A percentile compares a stretch with the other conserved stretches of the same genome.
Conservation (phyloP, 2,329 filamentous ascomycete genomes). For the Sporothrix dimorphospora region DNA sequence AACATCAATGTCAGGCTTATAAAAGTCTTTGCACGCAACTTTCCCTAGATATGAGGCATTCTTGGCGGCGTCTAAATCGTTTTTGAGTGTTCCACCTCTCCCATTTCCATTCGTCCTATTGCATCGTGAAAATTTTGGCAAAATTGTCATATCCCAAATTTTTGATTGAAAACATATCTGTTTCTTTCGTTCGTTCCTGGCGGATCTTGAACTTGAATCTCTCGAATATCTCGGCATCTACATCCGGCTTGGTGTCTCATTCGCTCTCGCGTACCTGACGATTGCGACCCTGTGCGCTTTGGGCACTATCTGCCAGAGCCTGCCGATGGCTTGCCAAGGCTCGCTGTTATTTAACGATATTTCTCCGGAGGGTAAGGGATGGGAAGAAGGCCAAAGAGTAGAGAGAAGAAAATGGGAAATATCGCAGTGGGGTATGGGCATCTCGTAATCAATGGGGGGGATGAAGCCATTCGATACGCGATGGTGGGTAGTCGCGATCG, state of each 20-base stretch:
- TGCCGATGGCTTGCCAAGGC: constrained; percentile 13
- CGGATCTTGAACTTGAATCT: constrained; percentile 1
- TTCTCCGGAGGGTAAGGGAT: constrained; percentile 4
- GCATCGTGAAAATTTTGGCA: background rate
- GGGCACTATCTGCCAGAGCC: background rate
- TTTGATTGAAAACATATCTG: background rate
- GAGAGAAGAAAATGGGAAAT: background rate
- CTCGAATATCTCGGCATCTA: background rate
- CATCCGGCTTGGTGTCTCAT: background rate
- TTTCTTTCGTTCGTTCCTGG: background rate
- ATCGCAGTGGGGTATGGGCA: background rate
- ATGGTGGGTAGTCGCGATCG: background rate
- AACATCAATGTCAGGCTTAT: background rate
- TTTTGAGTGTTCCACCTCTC: too few relatives aligned
- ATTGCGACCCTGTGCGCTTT: background rate
- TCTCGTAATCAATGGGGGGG: background rate
- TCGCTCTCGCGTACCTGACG: background rate
- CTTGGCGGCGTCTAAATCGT: background rate
- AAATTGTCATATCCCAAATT: background rate
- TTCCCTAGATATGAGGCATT: background rate
- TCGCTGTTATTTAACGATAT: background rate
- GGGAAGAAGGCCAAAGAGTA: background rate
- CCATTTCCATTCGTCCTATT: background rate
- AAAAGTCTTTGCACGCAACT: background rate
- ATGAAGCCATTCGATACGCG: background rate